phyloP scores from a whole-genome alignment of 768 basidiomycete species.

The Boletus fagicola region DNA sequence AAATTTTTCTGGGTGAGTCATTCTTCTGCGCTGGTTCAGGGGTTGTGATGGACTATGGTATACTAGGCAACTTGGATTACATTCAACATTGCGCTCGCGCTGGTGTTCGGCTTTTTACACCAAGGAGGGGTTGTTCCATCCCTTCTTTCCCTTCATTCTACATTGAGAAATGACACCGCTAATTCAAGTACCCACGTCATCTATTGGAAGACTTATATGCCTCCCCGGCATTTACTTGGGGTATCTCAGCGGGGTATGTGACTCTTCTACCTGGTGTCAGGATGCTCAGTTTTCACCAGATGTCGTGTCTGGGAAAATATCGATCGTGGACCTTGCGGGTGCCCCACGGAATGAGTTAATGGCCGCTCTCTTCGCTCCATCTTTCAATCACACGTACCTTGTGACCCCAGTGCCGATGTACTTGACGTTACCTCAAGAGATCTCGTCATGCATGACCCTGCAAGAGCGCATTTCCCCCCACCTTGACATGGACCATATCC shows the following conservation, averaged over 20 bases:
- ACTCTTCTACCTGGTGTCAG: background rate
- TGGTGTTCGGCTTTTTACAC: conserved; percentile 39
- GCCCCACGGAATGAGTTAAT: conserved; percentile 17
- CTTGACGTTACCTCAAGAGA: conserved; percentile 12
- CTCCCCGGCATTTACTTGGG: conserved; percentile 37
- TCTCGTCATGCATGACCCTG: conserved; percentile 26
- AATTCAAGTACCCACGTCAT: conserved; percentile 19
- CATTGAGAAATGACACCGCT: conserved; percentile 8
- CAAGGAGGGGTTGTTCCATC: conserved; percentile 45
- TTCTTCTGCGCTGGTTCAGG: background rate
- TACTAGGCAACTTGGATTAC: conserved; percentile 29
- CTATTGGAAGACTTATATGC: conserved; percentile 44
- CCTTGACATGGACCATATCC: conserved; percentile 39
- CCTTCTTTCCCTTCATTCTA: conserved; percentile 32
- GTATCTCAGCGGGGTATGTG: conserved; percentile 24
- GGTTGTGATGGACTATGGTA: background rate
- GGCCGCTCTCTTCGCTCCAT: conserved; percentile 14
- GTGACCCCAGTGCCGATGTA: conserved; percentile 34
- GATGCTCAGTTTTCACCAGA: conserved; percentile 21
- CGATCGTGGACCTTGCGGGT: conserved; percentile 34
- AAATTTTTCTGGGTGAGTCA: conserved; percentile 35
- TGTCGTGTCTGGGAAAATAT: conserved; percentile 17
- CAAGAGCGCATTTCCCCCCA: conserved; percentile 34
- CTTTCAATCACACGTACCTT: conserved; percentile 20
- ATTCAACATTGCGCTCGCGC: conserved; percentile 29